Percentiles rank a stretch among this genome's conserved stretches.
These are phyloP conservation scores for Trichoderma pleuroti DNA, from an alignment of 2,329 filamentous ascomycete genomes.

Conservation along the genomic window DNA sequence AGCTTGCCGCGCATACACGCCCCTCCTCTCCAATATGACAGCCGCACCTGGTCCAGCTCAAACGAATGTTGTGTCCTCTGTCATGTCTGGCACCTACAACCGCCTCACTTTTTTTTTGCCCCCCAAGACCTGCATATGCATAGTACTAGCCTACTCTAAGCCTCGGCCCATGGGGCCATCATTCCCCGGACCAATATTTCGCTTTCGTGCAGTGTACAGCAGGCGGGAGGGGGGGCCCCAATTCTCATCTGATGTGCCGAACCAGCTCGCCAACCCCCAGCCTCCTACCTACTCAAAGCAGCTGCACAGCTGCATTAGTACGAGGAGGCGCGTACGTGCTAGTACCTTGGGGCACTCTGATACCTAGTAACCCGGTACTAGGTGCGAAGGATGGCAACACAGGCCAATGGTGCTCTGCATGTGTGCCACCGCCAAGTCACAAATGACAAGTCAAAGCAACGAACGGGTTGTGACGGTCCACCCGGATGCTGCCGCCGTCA, in stretches of 20 bases:
- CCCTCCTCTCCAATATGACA: background rate
- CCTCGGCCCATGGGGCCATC: background rate
- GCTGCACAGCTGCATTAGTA: background rate
- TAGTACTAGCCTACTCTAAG: background rate
- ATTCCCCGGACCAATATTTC: background rate
- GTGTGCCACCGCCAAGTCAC: background rate
- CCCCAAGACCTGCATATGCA: background rate
- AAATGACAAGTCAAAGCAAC: background rate
- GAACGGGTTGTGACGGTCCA: background rate
- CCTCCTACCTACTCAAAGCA: background rate
- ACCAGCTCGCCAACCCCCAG: background rate
- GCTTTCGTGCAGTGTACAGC: background rate
- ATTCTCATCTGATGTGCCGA: background rate
- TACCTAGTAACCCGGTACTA: background rate
- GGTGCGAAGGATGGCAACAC: background rate
- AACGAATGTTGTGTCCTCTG: background rate
- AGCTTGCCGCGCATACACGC: background rate
- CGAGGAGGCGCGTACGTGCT: background rate
- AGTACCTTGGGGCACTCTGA: background rate
- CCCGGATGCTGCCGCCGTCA: conserved; percentile 1
- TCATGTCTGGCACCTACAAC: background rate
- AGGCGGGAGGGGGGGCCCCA: background rate
- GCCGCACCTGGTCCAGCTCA: background rate
- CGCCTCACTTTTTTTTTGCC: background rate
- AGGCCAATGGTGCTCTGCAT: background rate